phyloP scores from a whole-genome alignment of 2,329 filamentous ascomycete genomes.

The Claviceps africana region DNA sequence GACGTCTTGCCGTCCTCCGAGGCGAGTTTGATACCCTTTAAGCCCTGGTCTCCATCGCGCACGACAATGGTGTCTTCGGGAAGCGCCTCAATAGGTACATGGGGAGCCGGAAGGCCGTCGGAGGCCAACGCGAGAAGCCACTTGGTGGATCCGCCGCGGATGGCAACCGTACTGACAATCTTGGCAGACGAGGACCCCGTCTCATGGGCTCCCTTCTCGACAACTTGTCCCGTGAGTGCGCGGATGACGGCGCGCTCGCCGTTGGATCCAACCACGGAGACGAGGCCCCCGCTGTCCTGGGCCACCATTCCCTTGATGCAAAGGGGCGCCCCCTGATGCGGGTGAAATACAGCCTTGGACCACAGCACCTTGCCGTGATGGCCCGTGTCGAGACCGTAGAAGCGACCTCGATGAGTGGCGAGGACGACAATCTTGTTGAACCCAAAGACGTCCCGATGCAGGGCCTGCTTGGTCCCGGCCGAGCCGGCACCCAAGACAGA shows the following conservation, averaged over 20 bases:
- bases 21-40: constrained; percentile 43
- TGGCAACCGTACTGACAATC: constrained; percentile 29
- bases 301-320: constrained; percentile 54
- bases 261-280: constrained; percentile 44
- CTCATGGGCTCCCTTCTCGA: not conserved
- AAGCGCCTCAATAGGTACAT: constrained; percentile 29
- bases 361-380: constrained; percentile 63
- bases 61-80: constrained; percentile 43
- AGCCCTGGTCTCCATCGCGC: constrained; percentile 30
- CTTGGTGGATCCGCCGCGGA: constrained; percentile 37
- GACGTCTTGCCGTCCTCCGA: constrained; percentile 25
- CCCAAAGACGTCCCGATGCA: constrained; percentile 65
- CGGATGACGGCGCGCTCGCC: constrained; percentile 49
- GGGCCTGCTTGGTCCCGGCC: constrained; percentile 26
- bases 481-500: constrained; percentile 47
- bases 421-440: constrained; percentile 77
- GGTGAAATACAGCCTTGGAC: constrained; percentile 51
- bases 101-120: constrained; percentile 31
- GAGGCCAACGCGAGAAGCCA: constrained; percentile 40
- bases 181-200: constrained; percentile 1
- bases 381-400: constrained; percentile 68
- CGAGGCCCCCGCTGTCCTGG: constrained; percentile 39
- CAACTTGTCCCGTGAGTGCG: constrained; percentile 35
- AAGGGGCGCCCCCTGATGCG: constrained; percentile 42
- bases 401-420: constrained; percentile 62